Evolutionary conservation across 352 stramenopile genomes (phyloP).

Genomic region (Pythium periplocum): DNA sequence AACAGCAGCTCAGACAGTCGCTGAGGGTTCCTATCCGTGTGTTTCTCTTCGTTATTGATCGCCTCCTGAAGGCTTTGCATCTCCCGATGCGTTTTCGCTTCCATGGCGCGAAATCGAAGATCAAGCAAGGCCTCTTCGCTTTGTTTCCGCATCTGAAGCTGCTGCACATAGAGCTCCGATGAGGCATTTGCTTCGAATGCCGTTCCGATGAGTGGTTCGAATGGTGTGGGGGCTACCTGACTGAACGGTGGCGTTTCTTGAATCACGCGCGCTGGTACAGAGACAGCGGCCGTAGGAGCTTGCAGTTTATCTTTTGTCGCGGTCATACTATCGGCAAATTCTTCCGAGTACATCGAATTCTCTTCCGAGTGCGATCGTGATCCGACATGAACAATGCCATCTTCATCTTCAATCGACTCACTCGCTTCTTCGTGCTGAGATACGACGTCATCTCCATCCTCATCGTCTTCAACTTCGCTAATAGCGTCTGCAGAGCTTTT

Average conservation of each 20-base stretch:
- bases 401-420: slow-evolving; percentile 1
- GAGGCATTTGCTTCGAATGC: too few relatives aligned
- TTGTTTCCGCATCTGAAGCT: slow-evolving; percentile 43
- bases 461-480: neutral
- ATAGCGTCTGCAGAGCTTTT: neutral
- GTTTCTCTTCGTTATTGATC: slow-evolving; percentile 1
- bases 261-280: too few relatives aligned
- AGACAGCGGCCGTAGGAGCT: too few relatives aligned
- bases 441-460: slow-evolving; percentile 1
- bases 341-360: too few relatives aligned
- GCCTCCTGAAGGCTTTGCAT: slow-evolving; percentile 16
- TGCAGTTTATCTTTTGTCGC: too few relatives aligned
- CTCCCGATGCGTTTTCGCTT: slow-evolving; percentile 32
- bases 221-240: too few relatives aligned
- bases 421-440: slow-evolving; percentile 1
- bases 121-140: slow-evolving; percentile 47
- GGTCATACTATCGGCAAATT: too few relatives aligned
- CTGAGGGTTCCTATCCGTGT: neutral
- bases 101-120: slow-evolving; percentile 35
- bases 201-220: too few relatives aligned
- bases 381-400: neutral
- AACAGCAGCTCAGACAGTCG: slow-evolving; percentile 14
- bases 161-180: slow-evolving; percentile 19
- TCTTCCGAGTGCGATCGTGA: too few relatives aligned
- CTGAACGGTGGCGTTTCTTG: too few relatives aligned